Percentiles rank a stretch among this genome's conserved stretches.
Evolutionary conservation across 1,284 basidiomycete species (phyloP).

Genomic region (Vanrija humicola): DNA sequence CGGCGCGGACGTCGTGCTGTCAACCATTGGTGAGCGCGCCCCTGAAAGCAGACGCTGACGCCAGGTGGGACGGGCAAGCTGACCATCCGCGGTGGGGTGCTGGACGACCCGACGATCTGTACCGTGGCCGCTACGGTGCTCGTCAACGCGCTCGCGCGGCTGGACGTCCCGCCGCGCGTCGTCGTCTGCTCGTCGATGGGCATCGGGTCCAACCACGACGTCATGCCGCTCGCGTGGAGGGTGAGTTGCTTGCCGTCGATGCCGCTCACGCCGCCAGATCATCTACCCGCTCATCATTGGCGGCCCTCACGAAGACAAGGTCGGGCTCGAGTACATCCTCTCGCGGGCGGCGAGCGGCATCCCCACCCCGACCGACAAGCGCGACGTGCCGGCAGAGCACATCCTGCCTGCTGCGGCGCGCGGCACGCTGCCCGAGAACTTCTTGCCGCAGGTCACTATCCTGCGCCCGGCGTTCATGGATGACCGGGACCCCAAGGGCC

Average conservation of each 20-base stretch:
- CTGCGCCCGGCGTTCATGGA: slow-evolving; percentile 24
- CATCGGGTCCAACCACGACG: slow-evolving; percentile 23
- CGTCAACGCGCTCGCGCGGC: slow-evolving; percentile 11
- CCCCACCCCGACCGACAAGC: background rate
- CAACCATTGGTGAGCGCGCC: slow-evolving; percentile 23
- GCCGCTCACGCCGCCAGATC: slow-evolving; percentile 6
- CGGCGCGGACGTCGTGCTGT: slow-evolving; percentile 23
- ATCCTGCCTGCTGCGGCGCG: slow-evolving; percentile 9
- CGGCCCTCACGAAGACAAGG: slow-evolving; percentile 30
- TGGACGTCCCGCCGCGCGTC: slow-evolving; percentile 17
- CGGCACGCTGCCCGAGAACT: slow-evolving; percentile 2
- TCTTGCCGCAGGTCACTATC: slow-evolving; percentile 25
- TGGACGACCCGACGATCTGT: slow-evolving; percentile 25
- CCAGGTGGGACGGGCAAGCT: slow-evolving; percentile 18
- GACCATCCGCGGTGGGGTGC: slow-evolving; percentile 14
- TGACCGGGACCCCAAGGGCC: slow-evolving; percentile 10
- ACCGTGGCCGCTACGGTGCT: slow-evolving; percentile 18
- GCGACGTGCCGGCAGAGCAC: too few relatives aligned
- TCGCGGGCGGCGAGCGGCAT: slow-evolving; percentile 11
- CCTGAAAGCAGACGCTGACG: too few relatives aligned
- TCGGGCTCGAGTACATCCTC: slow-evolving; percentile 26
- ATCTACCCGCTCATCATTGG: slow-evolving; percentile 21
- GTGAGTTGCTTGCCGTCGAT: slow-evolving; percentile 13
- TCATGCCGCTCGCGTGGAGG: slow-evolving; percentile 20
- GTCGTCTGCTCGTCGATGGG: slow-evolving; percentile 31